Base-by-base conservation (phyloP, 306 rosid species). In the Vachellia pachyceras region DNA sequence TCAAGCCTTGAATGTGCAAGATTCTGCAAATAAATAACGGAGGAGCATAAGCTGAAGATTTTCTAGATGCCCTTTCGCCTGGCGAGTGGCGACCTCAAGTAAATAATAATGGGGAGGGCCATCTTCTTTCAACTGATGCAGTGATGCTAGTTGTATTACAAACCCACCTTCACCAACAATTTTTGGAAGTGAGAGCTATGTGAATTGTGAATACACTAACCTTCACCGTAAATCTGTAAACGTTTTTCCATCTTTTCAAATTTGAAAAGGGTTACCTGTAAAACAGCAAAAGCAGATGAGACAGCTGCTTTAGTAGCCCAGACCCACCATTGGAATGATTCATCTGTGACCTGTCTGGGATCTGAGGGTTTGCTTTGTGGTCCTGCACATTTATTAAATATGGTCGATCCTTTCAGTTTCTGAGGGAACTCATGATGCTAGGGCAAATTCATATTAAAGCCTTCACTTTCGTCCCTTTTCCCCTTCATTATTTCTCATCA, bases 261-360 rank as follows among this genome's bases (percentile, higher is more conserved):
- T 78, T 87, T 81, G 74, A 81, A 84, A 78, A 81, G 77, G 85
- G 87, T 78, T 45, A 13, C 29, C 84, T 74, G 80, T 78, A 87
- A 87, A 84, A 85, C 80, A 84, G 79, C 71, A 78, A 81, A 68
- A 84, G 87, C 84, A 78, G 86, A 81, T 44, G 76, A 87, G 75
- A 78, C 77, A 84, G 86, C 70, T 75, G 75, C 82, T 81, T 71
- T 57, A 84, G 86, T 84, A 81, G 77, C 80, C 69, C 72, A 87
- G 80, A 81, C 1, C 73, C 73, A n/a, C 82, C 65, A 78, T 69
- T 75, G 52, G 69, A 84, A 81, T 66, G 70, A 81, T 63, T 69
- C 66, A 40, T 58, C 63, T 63, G 81, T 82, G 82, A 66, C 57
- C 74, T 77, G 73, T 42, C 11, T 58, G 65, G 65, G 72, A 67